Evolutionary conservation across 1,139 yeast genomes (phyloP), one percentile per base, ranked within the genome.

Genomic region (Saccharomyces hybrid): DNA sequence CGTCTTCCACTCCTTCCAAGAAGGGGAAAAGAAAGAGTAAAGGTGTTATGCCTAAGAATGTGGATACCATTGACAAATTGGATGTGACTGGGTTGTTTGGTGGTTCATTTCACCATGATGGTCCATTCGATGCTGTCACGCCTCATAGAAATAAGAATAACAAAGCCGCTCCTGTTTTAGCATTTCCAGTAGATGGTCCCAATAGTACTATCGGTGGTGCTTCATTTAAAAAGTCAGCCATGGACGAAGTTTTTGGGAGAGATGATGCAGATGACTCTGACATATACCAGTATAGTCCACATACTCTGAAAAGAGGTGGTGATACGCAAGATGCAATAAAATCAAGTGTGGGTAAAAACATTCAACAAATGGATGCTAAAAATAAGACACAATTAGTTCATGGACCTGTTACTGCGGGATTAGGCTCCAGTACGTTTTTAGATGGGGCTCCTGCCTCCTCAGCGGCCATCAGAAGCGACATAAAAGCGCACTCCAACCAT

Each of bases 101-200:
- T n/a, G 87, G 88, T 28, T 88, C 93, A 0, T 93, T 93, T 78
- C 99, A 93, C 71, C 99, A 93, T 70, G 99, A 93, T 71, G 99
- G 99, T 13, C 99, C 99, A 16, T 93, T 93, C 70, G 99, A 93
- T 71, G 99, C 99, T 1, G 91, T 98, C 71, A 87, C 95, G 4
- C 98, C 99, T 5, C 96, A 88, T 71, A 84, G 98, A 70, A 93
- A 93, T 73, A 88, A 87, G 72, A 81, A 86, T 67, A 75, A 74
- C 29, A 85, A 83, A 68, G 83, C 82, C 47, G 96, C 97, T 0
- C 99, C 99, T 2, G 96, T 93, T 27, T 77, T 84, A 75, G 99
- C 99, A 0, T 93, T 90, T 77, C 96, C 97, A 2, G 86, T 80
- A 5, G 96, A 91, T 72, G 97, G 98, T 0, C 96, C 98, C 57